Percentiles rank a stretch among this genome's conserved stretches.
These are phyloP conservation scores for Guyanaporus albipodus DNA, from an alignment of 768 basidiomycete species.

Conservation along the genomic window DNA sequence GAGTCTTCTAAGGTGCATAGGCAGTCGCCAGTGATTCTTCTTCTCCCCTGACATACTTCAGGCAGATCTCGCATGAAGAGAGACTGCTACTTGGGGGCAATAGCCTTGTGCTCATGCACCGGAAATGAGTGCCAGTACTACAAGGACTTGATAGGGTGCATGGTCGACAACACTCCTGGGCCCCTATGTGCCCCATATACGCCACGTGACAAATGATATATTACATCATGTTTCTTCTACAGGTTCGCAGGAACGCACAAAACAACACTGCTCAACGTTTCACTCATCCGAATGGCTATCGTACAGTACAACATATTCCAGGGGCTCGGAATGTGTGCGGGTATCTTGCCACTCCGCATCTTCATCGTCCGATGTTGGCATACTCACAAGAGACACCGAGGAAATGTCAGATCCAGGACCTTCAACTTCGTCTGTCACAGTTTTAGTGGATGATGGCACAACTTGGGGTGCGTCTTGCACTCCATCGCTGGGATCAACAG, in stretches of 20 bases:
- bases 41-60: constrained; percentile 26
- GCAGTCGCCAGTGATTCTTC: constrained; percentile 25
- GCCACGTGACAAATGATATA: constrained; percentile 19
- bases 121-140: not conserved
- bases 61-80: constrained; percentile 9
- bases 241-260: no score
- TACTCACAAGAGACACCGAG: constrained; percentile 57
- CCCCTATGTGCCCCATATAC: constrained; percentile 6
- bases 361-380: constrained; percentile 54
- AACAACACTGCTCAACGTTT: not conserved
- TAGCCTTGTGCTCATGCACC: not conserved
- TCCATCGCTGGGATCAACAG: constrained; percentile 7
- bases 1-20: constrained; percentile 20
- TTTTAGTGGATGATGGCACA: constrained; percentile 22
- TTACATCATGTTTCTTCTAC: no score
- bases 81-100: not conserved
- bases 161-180: not conserved
- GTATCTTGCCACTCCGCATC: constrained; percentile 59
- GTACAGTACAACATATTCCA: constrained; percentile 72
- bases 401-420: constrained; percentile 40
- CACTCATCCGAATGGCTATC: constrained; percentile 58
- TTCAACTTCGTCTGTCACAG: constrained; percentile 38
- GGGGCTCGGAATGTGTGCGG: constrained; percentile 37
- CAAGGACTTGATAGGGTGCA: no score
- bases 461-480: constrained; percentile 3